Evolutionary conservation across 2,329 filamentous ascomycete genomes (phyloP).

Genomic region (Colletotrichum sp.): DNA sequence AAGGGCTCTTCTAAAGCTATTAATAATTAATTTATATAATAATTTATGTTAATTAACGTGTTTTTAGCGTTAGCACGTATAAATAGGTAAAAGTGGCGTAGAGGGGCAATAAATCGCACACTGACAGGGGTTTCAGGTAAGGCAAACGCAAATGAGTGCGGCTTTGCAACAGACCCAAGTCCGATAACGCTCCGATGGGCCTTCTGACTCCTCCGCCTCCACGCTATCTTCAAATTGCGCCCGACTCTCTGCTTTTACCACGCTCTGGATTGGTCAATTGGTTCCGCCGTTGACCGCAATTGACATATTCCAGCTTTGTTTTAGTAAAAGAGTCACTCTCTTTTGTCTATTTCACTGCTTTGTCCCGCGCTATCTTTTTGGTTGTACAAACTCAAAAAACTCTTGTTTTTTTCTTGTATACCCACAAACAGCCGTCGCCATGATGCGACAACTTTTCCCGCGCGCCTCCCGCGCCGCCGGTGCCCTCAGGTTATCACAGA

Average conservation of each 20-base stretch:
- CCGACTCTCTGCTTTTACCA: slow-evolving; percentile 2
- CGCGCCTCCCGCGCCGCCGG: slow-evolving; percentile 40
- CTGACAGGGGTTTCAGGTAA: too few relatives aligned
- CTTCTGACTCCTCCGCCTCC: slow-evolving; percentile 9
- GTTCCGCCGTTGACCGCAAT: background rate
- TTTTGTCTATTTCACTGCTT: background rate
- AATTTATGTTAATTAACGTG: too few relatives aligned
- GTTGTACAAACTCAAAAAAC: background rate
- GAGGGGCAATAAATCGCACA: too few relatives aligned
- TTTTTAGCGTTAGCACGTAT: too few relatives aligned
- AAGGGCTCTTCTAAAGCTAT: too few relatives aligned
- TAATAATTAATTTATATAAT: too few relatives aligned
- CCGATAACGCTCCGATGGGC: slow-evolving; percentile 31
- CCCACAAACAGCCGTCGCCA: slow-evolving; percentile 26
- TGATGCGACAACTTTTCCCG: slow-evolving; percentile 52
- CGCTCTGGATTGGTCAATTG: slow-evolving; percentile 15
- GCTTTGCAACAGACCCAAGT: slow-evolving; percentile 19
- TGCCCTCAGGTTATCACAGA: slow-evolving; percentile 23
- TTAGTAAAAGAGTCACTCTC: background rate
- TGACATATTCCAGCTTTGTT: background rate
- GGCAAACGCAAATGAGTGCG: too few relatives aligned
- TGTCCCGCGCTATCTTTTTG: background rate
- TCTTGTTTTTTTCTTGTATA: background rate
- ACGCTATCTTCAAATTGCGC: slow-evolving; percentile 9
- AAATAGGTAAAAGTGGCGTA: too few relatives aligned